phyloP scores from a whole-genome alignment of 345 rosid species.

The Eucalyptus victrix region DNA sequence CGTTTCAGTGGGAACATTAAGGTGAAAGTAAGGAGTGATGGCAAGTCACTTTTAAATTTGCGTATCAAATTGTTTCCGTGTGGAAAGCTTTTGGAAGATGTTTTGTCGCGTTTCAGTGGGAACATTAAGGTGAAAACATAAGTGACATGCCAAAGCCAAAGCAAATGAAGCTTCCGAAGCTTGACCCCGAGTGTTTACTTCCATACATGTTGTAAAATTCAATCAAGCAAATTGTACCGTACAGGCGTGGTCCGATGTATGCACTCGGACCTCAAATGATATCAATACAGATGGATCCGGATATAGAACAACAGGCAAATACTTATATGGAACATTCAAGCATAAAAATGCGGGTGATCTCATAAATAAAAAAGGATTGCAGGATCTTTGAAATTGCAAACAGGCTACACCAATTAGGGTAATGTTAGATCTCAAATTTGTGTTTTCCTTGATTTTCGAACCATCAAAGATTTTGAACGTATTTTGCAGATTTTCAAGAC shows the following conservation, averaged over 20 bases:
- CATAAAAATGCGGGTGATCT: accelerated
- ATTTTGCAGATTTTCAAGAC: too few relatives aligned
- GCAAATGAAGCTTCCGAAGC: not conserved
- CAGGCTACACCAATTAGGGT: too few relatives aligned
- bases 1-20: not conserved
- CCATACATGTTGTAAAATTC: not conserved
- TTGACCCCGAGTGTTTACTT: not conserved
- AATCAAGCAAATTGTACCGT: not conserved
- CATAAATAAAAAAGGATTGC: accelerated
- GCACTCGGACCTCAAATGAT: not conserved
- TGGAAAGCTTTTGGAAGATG: not conserved
- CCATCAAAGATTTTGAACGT: too few relatives aligned
- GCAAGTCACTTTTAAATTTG: not conserved
- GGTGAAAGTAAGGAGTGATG: not conserved
- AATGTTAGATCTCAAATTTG: too few relatives aligned
- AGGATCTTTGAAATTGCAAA: too few relatives aligned
- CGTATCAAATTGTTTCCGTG: not conserved
- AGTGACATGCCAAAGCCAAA: not conserved
- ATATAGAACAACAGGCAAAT: too few relatives aligned
- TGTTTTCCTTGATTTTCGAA: too few relatives aligned
- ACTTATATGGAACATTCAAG: too few relatives aligned
- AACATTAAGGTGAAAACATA: not conserved
- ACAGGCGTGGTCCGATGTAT: not conserved
- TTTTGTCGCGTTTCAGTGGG: not conserved
- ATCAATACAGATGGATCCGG: not conserved